A percentile compares a stretch with the other conserved stretches of the same genome.
phyloP scores from a whole-genome alignment of 2,329 filamentous ascomycete species.

The Verticillium dahliae region DNA sequence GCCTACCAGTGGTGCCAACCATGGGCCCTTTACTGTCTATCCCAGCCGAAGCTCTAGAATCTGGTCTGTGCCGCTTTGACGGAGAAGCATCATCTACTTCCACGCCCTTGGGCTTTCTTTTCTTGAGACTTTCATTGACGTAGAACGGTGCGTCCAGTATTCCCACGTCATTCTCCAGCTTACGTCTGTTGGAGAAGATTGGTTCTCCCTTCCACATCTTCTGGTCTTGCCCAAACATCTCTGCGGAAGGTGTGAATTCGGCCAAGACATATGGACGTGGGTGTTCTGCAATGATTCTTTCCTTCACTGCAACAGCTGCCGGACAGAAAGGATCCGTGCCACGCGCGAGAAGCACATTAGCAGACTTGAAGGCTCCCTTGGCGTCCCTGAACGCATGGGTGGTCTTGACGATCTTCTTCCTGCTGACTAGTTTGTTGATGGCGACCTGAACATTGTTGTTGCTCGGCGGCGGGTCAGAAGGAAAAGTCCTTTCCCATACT shows the following conservation, averaged over 20 bases:
- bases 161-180: slow-evolving; percentile 36
- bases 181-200: slow-evolving; percentile 12
- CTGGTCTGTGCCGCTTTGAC: not conserved
- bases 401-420: slow-evolving; percentile 28
- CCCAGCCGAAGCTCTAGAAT: not conserved
- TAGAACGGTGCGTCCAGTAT: slow-evolving; percentile 46
- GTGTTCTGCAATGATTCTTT: slow-evolving; percentile 34
- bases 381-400: slow-evolving; percentile 35
- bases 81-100: not conserved
- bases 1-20: not conserved
- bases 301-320: slow-evolving; percentile 34
- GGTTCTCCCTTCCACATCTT: slow-evolving; percentile 6
- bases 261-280: slow-evolving; percentile 36
- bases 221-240: slow-evolving; percentile 3
- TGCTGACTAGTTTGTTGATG: slow-evolving; percentile 29
- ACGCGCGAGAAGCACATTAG: slow-evolving; percentile 35
- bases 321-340: slow-evolving; percentile 34
- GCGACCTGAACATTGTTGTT: slow-evolving; percentile 30
- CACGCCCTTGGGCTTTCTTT: not conserved
- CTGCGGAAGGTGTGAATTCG: slow-evolving; percentile 18
- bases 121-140: slow-evolving; percentile 16
- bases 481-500: slow-evolving; percentile 36
- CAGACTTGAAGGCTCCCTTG: slow-evolving; percentile 35
- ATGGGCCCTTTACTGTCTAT: not conserved
- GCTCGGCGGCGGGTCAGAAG: slow-evolving; percentile 30